Conservation (phyloP, 2,329 filamentous ascomycete genomes). For the Diaporthe sp. region DNA sequence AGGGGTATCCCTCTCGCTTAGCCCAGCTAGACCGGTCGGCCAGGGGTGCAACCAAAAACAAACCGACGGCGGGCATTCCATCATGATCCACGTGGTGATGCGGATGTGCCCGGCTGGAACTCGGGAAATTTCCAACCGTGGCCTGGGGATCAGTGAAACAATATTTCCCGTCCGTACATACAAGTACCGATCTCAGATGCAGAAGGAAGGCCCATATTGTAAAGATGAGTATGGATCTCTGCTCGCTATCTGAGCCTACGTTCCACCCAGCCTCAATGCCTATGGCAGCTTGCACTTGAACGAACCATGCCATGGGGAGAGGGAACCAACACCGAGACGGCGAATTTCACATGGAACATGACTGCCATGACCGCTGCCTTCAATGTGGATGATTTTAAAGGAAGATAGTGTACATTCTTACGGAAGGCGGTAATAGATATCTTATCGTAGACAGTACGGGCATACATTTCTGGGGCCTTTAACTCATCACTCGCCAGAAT, state of each 20-base stretch:
- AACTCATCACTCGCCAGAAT: too few species aligned
- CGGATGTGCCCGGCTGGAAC: neutral
- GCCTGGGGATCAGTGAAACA: neutral
- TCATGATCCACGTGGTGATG: conserved; percentile 3
- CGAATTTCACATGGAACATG: too few species aligned
- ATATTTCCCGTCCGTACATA: neutral
- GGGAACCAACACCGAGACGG: too few species aligned
- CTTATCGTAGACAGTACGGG: too few species aligned
- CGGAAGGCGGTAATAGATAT: too few species aligned
- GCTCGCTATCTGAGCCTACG: too few species aligned
- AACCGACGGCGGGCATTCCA: neutral
- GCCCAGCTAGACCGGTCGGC: neutral
- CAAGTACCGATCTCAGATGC: neutral
- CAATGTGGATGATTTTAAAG: too few species aligned
- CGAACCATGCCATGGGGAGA: neutral
- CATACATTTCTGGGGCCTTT: too few species aligned
- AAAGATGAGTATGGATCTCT: neutral
- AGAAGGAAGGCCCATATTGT: neutral
- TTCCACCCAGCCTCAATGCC: too few species aligned
- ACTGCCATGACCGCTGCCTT: too few species aligned
- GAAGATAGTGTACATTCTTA: too few species aligned
- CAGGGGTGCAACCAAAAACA: neutral
- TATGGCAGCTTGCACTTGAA: neutral
- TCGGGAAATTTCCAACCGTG: neutral
- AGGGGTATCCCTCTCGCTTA: neutral